Conservation (phyloP, 1,139 yeast species). For the Saccharomyces pastorianus region DNA sequence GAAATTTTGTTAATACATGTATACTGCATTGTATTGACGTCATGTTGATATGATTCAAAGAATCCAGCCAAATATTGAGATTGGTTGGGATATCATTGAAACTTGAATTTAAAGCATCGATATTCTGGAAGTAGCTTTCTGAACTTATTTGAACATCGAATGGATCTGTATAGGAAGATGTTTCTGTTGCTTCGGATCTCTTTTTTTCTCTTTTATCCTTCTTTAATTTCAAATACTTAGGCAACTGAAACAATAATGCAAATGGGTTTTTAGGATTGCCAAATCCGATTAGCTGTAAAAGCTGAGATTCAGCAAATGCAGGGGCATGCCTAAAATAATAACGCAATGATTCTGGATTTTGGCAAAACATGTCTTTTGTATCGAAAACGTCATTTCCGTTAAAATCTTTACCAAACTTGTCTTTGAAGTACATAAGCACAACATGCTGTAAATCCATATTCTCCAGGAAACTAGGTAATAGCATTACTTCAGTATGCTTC, state of each 20-base stretch:
- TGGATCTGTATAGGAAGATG: not conserved
- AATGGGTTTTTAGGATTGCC: slow-evolving; percentile 70
- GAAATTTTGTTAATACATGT: slow-evolving; percentile 55
- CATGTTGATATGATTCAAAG: slow-evolving; percentile 49
- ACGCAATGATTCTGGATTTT: slow-evolving; percentile 47
- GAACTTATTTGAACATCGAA: slow-evolving; percentile 38
- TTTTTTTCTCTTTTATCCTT: slow-evolving; percentile 63
- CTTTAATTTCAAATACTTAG: slow-evolving; percentile 62
- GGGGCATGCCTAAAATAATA: slow-evolving; percentile 74
- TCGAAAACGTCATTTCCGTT: slow-evolving; percentile 34
- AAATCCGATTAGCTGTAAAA: slow-evolving; percentile 65
- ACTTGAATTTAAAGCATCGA: slow-evolving; percentile 20
- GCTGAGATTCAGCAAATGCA: slow-evolving; percentile 64
- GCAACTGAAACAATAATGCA: slow-evolving; percentile 60
- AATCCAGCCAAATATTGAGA: slow-evolving; percentile 49
- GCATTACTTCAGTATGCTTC: slow-evolving; percentile 32
- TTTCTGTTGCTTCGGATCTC: slow-evolving; percentile 32
- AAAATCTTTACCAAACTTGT: slow-evolving; percentile 3
- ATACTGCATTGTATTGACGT: slow-evolving; percentile 60
- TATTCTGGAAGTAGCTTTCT: slow-evolving; percentile 26
- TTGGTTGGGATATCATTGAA: slow-evolving; percentile 14
- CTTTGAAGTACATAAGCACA: slow-evolving; percentile 22
- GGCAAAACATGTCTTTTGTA: slow-evolving; percentile 40
- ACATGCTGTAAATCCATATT: slow-evolving; percentile 49
- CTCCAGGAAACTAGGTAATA: slow-evolving; percentile 38